Conservation (phyloP, 805 yeast genomes). For the Deakozyma indianensis region DNA sequence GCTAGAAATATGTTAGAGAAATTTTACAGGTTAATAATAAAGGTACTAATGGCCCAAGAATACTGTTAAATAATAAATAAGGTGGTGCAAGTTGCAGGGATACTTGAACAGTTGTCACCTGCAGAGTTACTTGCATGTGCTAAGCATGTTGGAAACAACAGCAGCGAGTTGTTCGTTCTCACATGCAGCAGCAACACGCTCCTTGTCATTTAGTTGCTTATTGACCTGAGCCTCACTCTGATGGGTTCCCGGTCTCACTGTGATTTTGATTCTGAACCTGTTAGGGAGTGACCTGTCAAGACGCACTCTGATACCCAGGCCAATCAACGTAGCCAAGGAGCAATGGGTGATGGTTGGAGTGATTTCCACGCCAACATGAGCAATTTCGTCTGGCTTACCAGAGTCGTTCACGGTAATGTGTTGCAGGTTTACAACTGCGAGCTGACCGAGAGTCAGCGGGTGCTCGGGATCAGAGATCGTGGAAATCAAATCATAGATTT, state of each 20-base stretch:
- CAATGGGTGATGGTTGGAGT: constrained; percentile 98
- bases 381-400: constrained; percentile 37
- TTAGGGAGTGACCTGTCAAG: constrained; percentile 80
- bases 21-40: too few relatives aligned
- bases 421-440: constrained; percentile 77
- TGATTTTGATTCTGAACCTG: constrained; percentile 62
- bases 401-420: constrained; percentile 63
- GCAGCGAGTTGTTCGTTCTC: constrained; percentile 83
- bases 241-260: constrained; percentile 83
- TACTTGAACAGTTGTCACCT: too few relatives aligned
- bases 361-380: constrained; percentile 66
- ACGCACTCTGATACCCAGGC: constrained; percentile 85
- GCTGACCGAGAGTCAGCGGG: constrained; percentile 85
- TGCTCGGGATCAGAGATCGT: constrained; percentile 94
- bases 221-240: constrained; percentile 94
- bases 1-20: too few relatives aligned
- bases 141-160: constrained; percentile 87
- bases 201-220: constrained; percentile 93
- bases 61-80: too few relatives aligned
- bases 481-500: constrained; percentile 73
- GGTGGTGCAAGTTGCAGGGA: too few relatives aligned
- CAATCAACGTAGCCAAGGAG: constrained; percentile 88
- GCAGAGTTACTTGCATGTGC: constrained; percentile 38
- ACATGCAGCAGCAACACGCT: constrained; percentile 96
- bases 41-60: too few relatives aligned